Conservation (phyloP, 371 early-diverging fungal genomes). For the Mortierella sp. region DNA sequence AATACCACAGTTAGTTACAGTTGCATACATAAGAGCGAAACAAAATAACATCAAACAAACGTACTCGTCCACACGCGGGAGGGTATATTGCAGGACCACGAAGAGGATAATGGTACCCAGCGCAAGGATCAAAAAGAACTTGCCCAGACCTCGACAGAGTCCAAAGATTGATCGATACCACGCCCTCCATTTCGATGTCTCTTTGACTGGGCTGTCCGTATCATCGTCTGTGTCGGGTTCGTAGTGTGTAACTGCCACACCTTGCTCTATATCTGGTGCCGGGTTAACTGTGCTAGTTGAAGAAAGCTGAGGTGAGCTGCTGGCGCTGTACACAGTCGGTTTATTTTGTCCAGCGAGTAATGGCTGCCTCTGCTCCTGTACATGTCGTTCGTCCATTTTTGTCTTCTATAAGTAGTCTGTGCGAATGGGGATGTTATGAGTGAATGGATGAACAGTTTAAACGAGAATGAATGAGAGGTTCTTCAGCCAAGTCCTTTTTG, state of each 20-base stretch:
- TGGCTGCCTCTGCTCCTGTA: slow-evolving; percentile 13
- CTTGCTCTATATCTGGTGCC: neutral
- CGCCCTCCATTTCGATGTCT: slow-evolving; percentile 11
- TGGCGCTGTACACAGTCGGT: slow-evolving; percentile 7
- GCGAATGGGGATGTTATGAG: no score
- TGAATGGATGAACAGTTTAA: no score
- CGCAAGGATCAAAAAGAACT: slow-evolving; percentile 51
- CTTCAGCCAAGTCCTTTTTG: no score
- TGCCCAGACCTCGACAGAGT: slow-evolving; percentile 47
- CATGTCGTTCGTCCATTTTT: slow-evolving; percentile 25
- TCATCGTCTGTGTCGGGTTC: neutral
- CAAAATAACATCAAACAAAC: slow-evolving; percentile 1
- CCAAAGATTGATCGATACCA: slow-evolving; percentile 31
- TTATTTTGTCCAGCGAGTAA: slow-evolving; percentile 5
- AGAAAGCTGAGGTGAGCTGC: neutral
- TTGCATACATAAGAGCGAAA: neutral
- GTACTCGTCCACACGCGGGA: slow-evolving; percentile 52
- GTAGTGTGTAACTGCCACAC: neutral
- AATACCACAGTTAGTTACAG: no score
- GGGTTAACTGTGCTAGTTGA: neutral
- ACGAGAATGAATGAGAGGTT: no score
- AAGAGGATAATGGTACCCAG: slow-evolving; percentile 35
- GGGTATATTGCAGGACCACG: slow-evolving; percentile 45
- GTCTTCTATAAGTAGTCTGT: no score
- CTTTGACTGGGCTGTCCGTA: neutral